phyloP scores from a whole-genome alignment of 164 flowering plant species.

The Umbellularia californica region DNA sequence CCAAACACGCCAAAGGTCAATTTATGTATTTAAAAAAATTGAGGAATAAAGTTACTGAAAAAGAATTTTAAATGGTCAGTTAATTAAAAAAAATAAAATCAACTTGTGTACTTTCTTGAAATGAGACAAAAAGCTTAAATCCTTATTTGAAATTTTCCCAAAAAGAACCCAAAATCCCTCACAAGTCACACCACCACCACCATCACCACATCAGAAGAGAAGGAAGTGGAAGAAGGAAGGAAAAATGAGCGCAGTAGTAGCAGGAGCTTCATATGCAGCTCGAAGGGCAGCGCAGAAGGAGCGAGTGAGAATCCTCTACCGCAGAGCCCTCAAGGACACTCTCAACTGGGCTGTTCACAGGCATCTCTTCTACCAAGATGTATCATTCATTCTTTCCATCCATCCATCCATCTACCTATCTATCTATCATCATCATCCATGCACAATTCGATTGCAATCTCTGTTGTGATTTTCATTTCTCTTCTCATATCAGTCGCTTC shows the following conservation, averaged over 20 bases:
- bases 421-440: not conserved
- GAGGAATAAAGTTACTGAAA: no score
- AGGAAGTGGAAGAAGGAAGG: not conserved
- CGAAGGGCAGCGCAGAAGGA: conserved; percentile 95
- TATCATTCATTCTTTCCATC: conserved; percentile 13
- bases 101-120: no score
- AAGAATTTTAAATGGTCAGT: no score
- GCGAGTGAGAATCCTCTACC: conserved; percentile 84
- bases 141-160: no score
- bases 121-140: no score
- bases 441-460: not conserved
- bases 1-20: no score
- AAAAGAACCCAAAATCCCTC: no score
- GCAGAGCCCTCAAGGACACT: conserved; percentile 83
- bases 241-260: not conserved
- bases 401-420: not conserved
- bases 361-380: conserved; percentile 86
- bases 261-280: conserved; percentile 38
- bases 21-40: no score
- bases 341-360: conserved; percentile 99
- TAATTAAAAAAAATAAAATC: no score
- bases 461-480: not conserved
- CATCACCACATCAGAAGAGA: not conserved
- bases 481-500: not conserved
- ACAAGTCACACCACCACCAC: not conserved